phyloP scores from a whole-genome alignment of 1,284 basidiomycete genomes.

The Boletus sp. region DNA sequence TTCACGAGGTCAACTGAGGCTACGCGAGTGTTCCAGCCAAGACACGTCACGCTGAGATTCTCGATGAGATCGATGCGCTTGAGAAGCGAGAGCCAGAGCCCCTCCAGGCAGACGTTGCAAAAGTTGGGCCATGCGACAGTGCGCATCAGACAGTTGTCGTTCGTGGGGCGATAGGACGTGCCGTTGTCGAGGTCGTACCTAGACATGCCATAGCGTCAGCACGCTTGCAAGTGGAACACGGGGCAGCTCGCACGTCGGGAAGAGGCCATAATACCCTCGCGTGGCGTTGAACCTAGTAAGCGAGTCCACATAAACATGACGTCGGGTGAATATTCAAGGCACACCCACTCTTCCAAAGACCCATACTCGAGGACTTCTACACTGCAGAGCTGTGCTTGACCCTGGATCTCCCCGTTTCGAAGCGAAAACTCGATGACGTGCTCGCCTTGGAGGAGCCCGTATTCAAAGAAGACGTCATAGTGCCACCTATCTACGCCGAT shows the following conservation, averaged over 20 bases:
- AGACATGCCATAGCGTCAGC: not conserved
- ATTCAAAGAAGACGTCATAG: conserved; percentile 53
- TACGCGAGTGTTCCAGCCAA: conserved; percentile 13
- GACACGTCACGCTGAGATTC: conserved; percentile 29
- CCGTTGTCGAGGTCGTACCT: conserved; percentile 59
- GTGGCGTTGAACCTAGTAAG: conserved; percentile 59
- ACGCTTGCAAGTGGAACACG: not conserved
- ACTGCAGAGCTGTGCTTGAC: conserved; percentile 69
- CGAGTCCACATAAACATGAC: conserved; percentile 1
- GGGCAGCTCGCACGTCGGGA: conserved; percentile 56
- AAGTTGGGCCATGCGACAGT: conserved; percentile 66
- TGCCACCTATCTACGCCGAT: conserved; percentile 71
- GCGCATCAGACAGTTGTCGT: conserved; percentile 84
- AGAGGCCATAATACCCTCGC: conserved; percentile 64
- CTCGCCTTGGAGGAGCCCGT: conserved; percentile 42
- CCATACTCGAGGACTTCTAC: conserved; percentile 78
- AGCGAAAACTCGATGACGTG: conserved; percentile 60
- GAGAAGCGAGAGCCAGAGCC: conserved; percentile 65
- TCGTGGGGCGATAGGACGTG: conserved; percentile 72
- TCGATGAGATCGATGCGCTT: conserved; percentile 60
- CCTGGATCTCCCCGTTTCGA: conserved; percentile 46
- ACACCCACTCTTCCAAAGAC: conserved; percentile 52
- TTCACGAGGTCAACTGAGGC: conserved; percentile 50
- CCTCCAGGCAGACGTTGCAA: conserved; percentile 73
- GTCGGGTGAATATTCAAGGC: not conserved